Conservation (phyloP, 805 yeast genomes). For the Starmerella stellata region DNA sequence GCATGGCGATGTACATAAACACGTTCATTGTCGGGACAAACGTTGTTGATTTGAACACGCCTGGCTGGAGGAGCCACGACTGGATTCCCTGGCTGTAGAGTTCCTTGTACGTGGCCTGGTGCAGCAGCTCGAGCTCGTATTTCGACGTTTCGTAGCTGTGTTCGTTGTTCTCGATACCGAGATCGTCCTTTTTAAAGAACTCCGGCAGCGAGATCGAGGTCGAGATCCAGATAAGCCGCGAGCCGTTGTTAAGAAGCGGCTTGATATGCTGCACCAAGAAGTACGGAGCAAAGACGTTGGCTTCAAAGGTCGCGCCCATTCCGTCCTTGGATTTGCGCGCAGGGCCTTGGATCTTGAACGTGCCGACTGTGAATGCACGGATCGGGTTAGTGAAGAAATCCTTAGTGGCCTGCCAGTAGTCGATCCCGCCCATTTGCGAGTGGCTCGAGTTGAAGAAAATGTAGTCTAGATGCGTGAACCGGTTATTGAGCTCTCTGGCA, state of each 20-base stretch:
- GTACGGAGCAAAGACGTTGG: constrained; percentile 93
- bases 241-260: constrained; percentile 29
- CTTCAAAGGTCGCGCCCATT: constrained; percentile 77
- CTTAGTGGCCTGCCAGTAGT: constrained; percentile 61
- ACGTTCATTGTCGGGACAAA: constrained; percentile 59
- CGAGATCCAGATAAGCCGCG: constrained; percentile 68
- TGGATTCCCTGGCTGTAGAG: constrained; percentile 36
- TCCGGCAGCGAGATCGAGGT: constrained; percentile 66
- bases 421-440: constrained; percentile 69
- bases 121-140: constrained; percentile 66
- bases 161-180: constrained; percentile 45
- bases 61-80: constrained; percentile 80
- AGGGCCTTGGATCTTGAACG: constrained; percentile 61
- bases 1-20: constrained; percentile 73
- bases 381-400: constrained; percentile 52
- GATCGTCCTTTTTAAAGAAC: constrained; percentile 53
- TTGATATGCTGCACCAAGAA: constrained; percentile 53
- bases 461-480: constrained; percentile 54
- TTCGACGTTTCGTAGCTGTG: constrained; percentile 86
- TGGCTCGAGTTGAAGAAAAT: constrained; percentile 79
- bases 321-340: constrained; percentile 65
- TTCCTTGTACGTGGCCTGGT: constrained; percentile 44
- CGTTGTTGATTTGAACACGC: constrained; percentile 72
- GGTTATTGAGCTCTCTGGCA: constrained; percentile 45
- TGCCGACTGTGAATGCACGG: constrained; percentile 73